These are phyloP conservation scores for Yamadazyma epiphylla DNA, from an alignment of 1,139 yeast species.

Conservation along the genomic window DNA sequence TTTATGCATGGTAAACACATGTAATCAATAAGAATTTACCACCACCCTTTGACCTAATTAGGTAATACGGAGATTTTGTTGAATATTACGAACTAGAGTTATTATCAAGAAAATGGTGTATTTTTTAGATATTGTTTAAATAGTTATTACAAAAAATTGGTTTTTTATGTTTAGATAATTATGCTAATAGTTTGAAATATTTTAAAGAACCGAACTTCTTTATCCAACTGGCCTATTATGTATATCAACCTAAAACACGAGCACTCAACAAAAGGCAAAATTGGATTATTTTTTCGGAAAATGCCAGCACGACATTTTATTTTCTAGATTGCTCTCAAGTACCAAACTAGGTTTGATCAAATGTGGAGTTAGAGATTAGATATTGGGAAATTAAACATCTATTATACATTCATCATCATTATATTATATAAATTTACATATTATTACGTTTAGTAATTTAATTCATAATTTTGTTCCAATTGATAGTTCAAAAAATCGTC, in stretches of 20 bases:
- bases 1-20: background rate
- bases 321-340: too few species aligned
- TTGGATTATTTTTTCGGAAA: background rate
- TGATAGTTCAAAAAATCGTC: constrained; percentile 7
- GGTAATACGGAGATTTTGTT: too few species aligned
- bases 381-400: too few species aligned
- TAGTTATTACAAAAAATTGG: background rate
- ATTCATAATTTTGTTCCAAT: constrained; percentile 1
- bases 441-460: too few species aligned
- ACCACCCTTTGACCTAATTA: too few species aligned
- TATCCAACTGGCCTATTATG: background rate
- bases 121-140: too few species aligned
- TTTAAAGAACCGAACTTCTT: background rate
- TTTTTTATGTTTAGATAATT: background rate
- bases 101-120: background rate
- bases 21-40: too few species aligned
- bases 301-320: background rate
- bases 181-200: background rate
- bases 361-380: too few species aligned
- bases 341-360: too few species aligned
- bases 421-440: too few species aligned
- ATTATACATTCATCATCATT: too few species aligned
- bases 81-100: too few species aligned
- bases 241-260: background rate
- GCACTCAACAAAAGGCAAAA: background rate